phyloP scores from a whole-genome alignment of 208 protist genomes.

The Trypanosoma lewisi region DNA sequence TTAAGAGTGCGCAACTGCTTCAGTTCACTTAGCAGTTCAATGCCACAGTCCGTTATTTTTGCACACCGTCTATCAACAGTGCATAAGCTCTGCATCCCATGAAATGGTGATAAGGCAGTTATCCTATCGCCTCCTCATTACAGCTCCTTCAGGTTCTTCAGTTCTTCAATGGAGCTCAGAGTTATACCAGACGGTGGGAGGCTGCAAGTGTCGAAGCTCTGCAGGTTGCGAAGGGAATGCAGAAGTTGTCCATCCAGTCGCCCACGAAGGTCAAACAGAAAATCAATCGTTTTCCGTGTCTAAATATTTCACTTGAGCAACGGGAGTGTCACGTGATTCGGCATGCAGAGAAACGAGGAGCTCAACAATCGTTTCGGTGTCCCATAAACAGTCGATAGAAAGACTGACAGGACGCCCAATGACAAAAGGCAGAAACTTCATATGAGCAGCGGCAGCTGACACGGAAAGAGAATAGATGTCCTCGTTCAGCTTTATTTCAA shows the following conservation, averaged over 20 bases:
- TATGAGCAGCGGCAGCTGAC: background rate
- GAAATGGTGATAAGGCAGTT: conserved; percentile 31
- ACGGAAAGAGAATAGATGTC: background rate
- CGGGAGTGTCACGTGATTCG: background rate
- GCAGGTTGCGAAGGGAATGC: conserved; percentile 6
- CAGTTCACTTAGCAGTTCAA: conserved; percentile 36
- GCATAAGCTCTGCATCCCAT: conserved; percentile 27
- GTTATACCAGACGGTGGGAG: conserved; percentile 15
- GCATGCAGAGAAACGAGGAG: conserved; percentile 10
- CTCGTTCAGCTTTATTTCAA: conserved; percentile 6
- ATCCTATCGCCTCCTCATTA: conserved; percentile 16
- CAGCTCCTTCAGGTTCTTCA: conserved; percentile 29
- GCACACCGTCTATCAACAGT: conserved; percentile 32
- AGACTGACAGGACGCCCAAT: background rate
- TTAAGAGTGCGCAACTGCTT: conserved; percentile 31
- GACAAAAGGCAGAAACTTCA: conserved; percentile 4
- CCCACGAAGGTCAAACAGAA: no score
- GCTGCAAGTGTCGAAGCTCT: conserved; percentile 26
- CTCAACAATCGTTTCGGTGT: background rate
- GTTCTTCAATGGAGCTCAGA: conserved; percentile 31
- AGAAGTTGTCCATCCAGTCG: conserved; percentile 1
- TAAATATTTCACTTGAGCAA: no score
- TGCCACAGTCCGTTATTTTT: conserved; percentile 37
- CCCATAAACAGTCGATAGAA: conserved; percentile 1
- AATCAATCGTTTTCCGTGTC: no score